Evolutionary conservation across 2,329 filamentous ascomycete species (phyloP), one percentile per base, ranked within the genome.

Genomic region (Calonectria naviculata): DNA sequence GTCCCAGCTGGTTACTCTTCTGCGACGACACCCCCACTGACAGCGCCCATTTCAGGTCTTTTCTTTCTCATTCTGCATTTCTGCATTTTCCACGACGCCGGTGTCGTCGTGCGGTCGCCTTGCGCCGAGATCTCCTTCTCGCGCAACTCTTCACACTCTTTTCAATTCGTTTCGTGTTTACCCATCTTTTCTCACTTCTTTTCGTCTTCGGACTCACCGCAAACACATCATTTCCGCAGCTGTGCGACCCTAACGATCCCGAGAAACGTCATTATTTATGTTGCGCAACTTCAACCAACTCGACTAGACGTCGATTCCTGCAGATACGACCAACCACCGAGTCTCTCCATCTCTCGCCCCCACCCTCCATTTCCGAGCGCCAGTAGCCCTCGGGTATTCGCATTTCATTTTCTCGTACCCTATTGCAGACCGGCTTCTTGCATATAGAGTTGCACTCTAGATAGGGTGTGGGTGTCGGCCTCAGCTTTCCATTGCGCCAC

Each of bases 41-140:
- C 63, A 44, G 26, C 62, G 66, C 56, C 62, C 46, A 54, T 52
- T 56, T 38, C 68, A 70, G 68, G 56, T 73, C 65, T 66, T 63
- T 61, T 46, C 61, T 68, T 71, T 76, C 62, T 72, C 47, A 67
- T 29, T 75, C 73, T 76, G 68, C 72, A 62, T 67, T 67, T 71
- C 64, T 74, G 64, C 62, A 73, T 67, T 68, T 63, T 61, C 61
- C 69, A 72, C 75, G 69, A 76, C 73, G 76, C 73, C 74, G 75
- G 76, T 56, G 72, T 75, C 64, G 78, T 71, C 71, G 75, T 78
- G 73, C 67, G 76, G 72, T 74, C 67, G 66, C 29, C 65, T 66
- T 74, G 67, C 65, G 69, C 73, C 67, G 75, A 72, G 72, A 63
- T 70, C 70, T 54, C 62, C 58, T 74, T 68, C 73, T 71, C 66